These are phyloP conservation scores for Phalaenopsis hybrid DNA, from an alignment of 116 monocot genomes.

Conservation along the genomic window DNA sequence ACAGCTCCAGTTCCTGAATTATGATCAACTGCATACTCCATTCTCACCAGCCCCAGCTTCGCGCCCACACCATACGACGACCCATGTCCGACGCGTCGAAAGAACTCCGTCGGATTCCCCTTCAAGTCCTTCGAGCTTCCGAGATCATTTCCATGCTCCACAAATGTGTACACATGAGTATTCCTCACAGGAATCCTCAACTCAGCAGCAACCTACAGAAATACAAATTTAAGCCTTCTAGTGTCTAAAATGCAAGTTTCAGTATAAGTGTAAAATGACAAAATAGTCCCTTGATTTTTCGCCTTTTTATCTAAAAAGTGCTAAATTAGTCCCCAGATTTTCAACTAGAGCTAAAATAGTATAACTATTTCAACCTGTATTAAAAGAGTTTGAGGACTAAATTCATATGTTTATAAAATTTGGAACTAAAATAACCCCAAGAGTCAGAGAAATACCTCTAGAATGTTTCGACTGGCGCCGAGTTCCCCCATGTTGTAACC, in stretches of 20 bases:
- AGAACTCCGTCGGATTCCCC: conserved; percentile 92
- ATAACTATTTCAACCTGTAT: no score
- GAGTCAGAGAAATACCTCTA: conserved; percentile 46
- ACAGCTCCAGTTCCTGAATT: conserved; percentile 77
- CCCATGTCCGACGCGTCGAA: conserved; percentile 68
- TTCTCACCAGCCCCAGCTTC: conserved; percentile 82
- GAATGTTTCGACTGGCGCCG: conserved; percentile 78
- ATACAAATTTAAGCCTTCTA: neutral
- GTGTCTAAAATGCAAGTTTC: no score
- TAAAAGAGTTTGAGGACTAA: no score
- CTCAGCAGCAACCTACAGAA: conserved; percentile 68
- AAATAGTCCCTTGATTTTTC: no score
- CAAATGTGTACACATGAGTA: conserved; percentile 70
- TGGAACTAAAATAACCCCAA: neutral
- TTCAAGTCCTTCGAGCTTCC: conserved; percentile 95
- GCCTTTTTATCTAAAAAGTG: no score
- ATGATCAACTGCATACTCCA: conserved; percentile 82
- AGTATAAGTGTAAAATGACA: no score
- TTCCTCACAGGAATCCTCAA: conserved; percentile 70
- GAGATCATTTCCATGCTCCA: conserved; percentile 88
- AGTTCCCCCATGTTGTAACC: conserved; percentile 97
- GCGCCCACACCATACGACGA: conserved; percentile 80
- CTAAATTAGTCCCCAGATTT: no score
- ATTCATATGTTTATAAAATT: no score
- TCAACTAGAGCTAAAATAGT: no score